phyloP scores from a whole-genome alignment of 2,329 filamentous ascomycete species.

The Penicillium glabrum region DNA sequence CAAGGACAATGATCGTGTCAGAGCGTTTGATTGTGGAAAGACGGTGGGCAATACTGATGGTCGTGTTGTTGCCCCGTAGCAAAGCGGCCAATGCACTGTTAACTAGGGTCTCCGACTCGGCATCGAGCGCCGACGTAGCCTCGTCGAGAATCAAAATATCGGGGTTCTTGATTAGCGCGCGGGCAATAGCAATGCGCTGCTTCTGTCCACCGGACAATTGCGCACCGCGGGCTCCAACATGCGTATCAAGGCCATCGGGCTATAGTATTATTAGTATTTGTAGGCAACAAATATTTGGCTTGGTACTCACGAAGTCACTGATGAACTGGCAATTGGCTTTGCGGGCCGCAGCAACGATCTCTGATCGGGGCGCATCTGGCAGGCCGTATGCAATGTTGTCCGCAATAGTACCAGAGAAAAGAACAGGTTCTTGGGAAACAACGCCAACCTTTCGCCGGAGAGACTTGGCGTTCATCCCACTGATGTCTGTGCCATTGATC shows the following conservation, averaged over 20 bases:
- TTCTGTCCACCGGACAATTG: slow-evolving; percentile 96
- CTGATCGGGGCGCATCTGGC: slow-evolving; percentile 71
- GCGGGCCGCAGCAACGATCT: slow-evolving; percentile 82
- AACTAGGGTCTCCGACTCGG: slow-evolving; percentile 93
- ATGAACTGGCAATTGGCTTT: slow-evolving; percentile 97
- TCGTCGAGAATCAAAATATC: slow-evolving; percentile 97
- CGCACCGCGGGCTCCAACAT: slow-evolving; percentile 86
- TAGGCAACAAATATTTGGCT: background rate
- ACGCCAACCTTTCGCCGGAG: slow-evolving; percentile 89
- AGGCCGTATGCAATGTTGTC: slow-evolving; percentile 91
- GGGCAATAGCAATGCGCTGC: slow-evolving; percentile 94
- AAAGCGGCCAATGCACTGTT: slow-evolving; percentile 83
- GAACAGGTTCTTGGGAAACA: slow-evolving; percentile 91
- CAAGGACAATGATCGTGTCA: slow-evolving; percentile 90
- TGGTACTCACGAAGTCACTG: slow-evolving; percentile 71
- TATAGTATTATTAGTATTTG: slow-evolving; percentile 28
- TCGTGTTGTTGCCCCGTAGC: slow-evolving; percentile 85
- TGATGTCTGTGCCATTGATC: slow-evolving; percentile 82
- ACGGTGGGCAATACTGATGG: slow-evolving; percentile 94
- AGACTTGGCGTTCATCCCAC: slow-evolving; percentile 88
- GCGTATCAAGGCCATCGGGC: slow-evolving; percentile 92
- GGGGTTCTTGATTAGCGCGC: slow-evolving; percentile 90
- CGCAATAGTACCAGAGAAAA: slow-evolving; percentile 76
- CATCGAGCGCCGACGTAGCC: slow-evolving; percentile 91
- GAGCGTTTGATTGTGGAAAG: slow-evolving; percentile 95